Evolutionary conservation across 2,329 filamentous ascomycete species (phyloP).

Genomic region (Fusarium newnesense): DNA sequence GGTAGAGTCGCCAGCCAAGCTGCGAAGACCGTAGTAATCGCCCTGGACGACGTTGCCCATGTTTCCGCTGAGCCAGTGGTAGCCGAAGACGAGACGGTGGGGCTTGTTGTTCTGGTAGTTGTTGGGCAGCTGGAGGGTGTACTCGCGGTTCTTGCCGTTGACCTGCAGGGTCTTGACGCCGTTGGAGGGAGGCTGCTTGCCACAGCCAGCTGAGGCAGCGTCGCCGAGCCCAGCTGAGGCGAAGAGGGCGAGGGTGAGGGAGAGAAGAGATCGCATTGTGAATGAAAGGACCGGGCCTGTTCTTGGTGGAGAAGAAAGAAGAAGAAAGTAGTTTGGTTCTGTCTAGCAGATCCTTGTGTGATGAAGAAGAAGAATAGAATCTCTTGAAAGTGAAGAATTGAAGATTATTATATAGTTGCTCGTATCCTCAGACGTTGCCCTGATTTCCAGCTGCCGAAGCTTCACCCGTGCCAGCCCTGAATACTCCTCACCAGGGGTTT

Average conservation of each 20-base stretch:
- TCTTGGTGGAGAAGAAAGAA: not conserved
- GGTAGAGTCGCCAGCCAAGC: constrained; percentile 49
- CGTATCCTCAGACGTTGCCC: not conserved
- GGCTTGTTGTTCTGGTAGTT: constrained; percentile 40
- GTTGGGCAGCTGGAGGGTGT: constrained; percentile 51
- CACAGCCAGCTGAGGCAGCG: constrained; percentile 50
- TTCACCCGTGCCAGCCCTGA: not conserved
- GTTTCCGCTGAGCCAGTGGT: constrained; percentile 54
- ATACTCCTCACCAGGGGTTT: not conserved
- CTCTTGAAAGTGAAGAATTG: not conserved
- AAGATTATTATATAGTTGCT: not conserved
- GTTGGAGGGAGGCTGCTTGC: constrained; percentile 46
- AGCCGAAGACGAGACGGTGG: constrained; percentile 46
- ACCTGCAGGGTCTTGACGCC: constrained; percentile 49
- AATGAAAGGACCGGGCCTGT: not conserved
- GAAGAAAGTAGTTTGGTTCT: constrained; percentile 5
- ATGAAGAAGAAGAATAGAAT: not conserved
- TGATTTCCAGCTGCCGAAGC: not conserved
- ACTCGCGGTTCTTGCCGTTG: constrained; percentile 46
- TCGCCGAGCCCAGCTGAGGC: constrained; percentile 20
- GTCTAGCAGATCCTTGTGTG: constrained; percentile 19
- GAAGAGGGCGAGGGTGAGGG: constrained; percentile 17
- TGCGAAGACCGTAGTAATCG: constrained; percentile 54
- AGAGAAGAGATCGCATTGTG: constrained; percentile 13
- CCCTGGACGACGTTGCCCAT: constrained; percentile 51